Conservation (phyloP, 805 yeast genomes). For the Wickerhamiella qilinensis region DNA sequence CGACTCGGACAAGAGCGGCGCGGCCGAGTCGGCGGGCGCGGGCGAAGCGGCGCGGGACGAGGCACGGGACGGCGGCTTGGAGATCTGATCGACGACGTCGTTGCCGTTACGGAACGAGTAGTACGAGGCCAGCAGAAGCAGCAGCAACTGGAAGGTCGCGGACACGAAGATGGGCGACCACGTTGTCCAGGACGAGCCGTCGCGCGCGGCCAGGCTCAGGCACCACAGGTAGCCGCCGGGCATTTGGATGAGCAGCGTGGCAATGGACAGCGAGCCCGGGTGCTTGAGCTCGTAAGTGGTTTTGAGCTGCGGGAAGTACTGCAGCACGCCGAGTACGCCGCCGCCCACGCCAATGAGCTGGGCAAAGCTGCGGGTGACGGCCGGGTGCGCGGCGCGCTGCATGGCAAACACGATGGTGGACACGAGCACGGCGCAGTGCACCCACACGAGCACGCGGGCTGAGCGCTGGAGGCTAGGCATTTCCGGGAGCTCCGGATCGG, state of each 20-base stretch:
- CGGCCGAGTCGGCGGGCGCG: too few relatives aligned
- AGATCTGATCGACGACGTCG: conserved; percentile 3
- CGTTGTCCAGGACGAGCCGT: conserved; percentile 72
- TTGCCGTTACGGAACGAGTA: conserved; percentile 13
- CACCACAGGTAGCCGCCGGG: conserved; percentile 83
- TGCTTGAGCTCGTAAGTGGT: conserved; percentile 57
- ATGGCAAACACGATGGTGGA: conserved; percentile 8
- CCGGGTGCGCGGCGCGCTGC: conserved; percentile 1
- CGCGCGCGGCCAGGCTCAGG: conserved; percentile 47
- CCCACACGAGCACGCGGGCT: background rate
- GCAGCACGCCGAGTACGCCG: conserved; percentile 45
- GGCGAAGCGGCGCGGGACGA: background rate
- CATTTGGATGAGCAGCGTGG: conserved; percentile 74
- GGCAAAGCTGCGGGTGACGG: background rate
- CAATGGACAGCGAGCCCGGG: conserved; percentile 63
- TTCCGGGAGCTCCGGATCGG: conserved; percentile 15
- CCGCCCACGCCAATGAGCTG: conserved; percentile 42
- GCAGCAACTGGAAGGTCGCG: conserved; percentile 45
- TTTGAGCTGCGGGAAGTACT: conserved; percentile 63
- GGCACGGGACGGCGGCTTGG: conserved; percentile 2
- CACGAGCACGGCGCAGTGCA: background rate
- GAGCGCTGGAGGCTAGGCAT: conserved; percentile 8
- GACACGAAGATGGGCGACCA: conserved; percentile 72
- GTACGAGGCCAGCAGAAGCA: conserved; percentile 48
- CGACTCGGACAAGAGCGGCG: too few relatives aligned